Evolutionary conservation across 768 basidiomycete species (phyloP).

Genomic region (Panaeolus cyanescens): DNA sequence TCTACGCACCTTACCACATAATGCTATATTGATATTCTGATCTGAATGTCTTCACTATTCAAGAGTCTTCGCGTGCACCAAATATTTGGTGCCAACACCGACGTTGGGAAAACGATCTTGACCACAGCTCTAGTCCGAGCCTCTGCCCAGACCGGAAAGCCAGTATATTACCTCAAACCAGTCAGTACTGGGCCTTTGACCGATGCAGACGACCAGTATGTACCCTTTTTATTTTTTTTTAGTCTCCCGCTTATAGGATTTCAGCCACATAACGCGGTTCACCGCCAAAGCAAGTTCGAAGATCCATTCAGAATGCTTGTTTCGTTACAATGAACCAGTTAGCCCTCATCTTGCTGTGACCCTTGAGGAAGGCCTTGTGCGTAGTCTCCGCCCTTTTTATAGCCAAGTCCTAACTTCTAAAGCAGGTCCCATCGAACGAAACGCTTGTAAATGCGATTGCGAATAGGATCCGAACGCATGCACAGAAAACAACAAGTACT

Average conservation of each 20-base stretch:
- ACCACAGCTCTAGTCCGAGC: slow-evolving; percentile 83
- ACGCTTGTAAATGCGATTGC: slow-evolving; percentile 68
- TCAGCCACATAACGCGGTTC: slow-evolving; percentile 69
- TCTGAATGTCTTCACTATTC: slow-evolving; percentile 78
- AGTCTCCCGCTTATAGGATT: background rate
- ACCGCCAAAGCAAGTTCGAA: slow-evolving; percentile 27
- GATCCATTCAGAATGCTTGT: slow-evolving; percentile 66
- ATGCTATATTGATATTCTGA: background rate
- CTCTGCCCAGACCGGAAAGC: slow-evolving; percentile 55
- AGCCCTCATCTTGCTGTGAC: slow-evolving; percentile 89
- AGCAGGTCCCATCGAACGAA: slow-evolving; percentile 63
- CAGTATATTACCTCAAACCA: slow-evolving; percentile 81
- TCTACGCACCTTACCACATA: background rate
- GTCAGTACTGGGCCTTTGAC: slow-evolving; percentile 83
- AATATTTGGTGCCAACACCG: slow-evolving; percentile 94
- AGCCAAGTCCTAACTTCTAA: background rate
- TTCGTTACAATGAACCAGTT: slow-evolving; percentile 84
- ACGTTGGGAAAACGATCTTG: slow-evolving; percentile 93
- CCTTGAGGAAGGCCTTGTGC: slow-evolving; percentile 39
- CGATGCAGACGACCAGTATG: slow-evolving; percentile 86
- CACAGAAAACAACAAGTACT: slow-evolving; percentile 26
- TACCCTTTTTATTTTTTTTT: slow-evolving; percentile 3
- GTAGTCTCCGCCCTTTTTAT: slow-evolving; percentile 3
- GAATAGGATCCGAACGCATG: slow-evolving; percentile 58
- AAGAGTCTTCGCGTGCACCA: slow-evolving; percentile 85